These are phyloP conservation scores for Pelargonium citronellum DNA, from an alignment of 441 rosid genomes.

Conservation along the genomic window DNA sequence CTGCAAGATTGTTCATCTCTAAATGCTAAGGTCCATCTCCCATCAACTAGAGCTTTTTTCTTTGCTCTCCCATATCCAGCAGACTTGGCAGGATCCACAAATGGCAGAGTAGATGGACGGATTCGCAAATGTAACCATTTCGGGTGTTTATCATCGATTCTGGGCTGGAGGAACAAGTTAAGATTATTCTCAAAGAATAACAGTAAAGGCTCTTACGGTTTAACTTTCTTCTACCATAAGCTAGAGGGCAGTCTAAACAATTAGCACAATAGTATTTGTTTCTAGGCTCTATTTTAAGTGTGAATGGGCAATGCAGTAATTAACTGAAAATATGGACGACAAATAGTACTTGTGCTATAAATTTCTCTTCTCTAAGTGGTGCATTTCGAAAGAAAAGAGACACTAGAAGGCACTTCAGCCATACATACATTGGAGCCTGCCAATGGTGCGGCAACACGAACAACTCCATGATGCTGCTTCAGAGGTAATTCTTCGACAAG, in stretches of 20 bases:
- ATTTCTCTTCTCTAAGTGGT: not conserved
- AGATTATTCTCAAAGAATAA: not conserved
- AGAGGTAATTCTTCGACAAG: constrained; percentile 68
- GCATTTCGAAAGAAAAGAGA: constrained; percentile 5
- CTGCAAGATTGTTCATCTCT: constrained; percentile 70
- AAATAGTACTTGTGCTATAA: not conserved
- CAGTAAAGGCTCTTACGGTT: no score
- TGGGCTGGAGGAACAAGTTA: constrained; percentile 48
- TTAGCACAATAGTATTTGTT: no score
- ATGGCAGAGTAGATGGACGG: constrained; percentile 74
- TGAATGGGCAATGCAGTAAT: no score
- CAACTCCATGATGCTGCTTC: constrained; percentile 56
- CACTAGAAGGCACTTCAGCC: constrained; percentile 8
- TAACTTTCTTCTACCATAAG: no score
- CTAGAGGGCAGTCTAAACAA: no score
- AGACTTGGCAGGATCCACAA: constrained; percentile 50
- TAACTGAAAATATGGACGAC: not conserved
- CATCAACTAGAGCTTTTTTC: constrained; percentile 74
- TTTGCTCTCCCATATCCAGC: constrained; percentile 34
- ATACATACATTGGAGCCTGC: constrained; percentile 69
- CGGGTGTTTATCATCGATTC: constrained; percentile 69
- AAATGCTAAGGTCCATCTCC: constrained; percentile 95
- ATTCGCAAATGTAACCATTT: constrained; percentile 87
- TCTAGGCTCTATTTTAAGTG: no score
- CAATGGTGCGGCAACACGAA: constrained; percentile 81